Percentiles rank a stretch among this genome's conserved stretches.
These are phyloP conservation scores for Purshia tridentata DNA, from an alignment of 306 rosid genomes.

Conservation along the genomic window DNA sequence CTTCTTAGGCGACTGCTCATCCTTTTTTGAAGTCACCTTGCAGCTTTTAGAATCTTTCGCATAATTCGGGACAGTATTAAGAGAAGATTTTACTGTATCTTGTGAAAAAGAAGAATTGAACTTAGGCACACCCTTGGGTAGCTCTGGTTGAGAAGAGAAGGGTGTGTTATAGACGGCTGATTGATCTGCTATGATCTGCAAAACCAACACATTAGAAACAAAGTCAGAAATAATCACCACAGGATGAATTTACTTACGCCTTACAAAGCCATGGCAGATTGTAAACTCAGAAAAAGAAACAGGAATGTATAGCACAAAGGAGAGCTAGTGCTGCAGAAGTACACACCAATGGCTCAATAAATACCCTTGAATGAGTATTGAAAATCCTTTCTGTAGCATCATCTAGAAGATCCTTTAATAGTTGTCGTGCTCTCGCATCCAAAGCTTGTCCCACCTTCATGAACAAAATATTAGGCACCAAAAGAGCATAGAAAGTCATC, in stretches of 20 bases:
- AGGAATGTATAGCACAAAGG: neutral
- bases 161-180: slow-evolving; percentile 11
- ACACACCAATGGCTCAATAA: slow-evolving; percentile 12
- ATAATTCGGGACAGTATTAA: slow-evolving; percentile 12
- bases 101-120: slow-evolving; percentile 16
- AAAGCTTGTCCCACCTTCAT: slow-evolving; percentile 23
- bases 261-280: no score
- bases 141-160: slow-evolving; percentile 25
- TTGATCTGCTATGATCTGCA: slow-evolving; percentile 36
- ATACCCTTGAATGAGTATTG: slow-evolving; percentile 47
- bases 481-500: neutral
- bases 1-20: slow-evolving; percentile 23
- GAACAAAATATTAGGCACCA: slow-evolving; percentile 4
- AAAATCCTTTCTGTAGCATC: slow-evolving; percentile 46
- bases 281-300: neutral
- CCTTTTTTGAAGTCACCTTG: slow-evolving; percentile 11
- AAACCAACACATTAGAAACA: slow-evolving; percentile 18
- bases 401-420: slow-evolving; percentile 62
- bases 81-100: neutral
- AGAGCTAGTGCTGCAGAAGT: neutral
- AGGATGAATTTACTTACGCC: neutral
- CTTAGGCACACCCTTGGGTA: slow-evolving; percentile 13
- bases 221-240: neutral
- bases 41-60: slow-evolving; percentile 14
- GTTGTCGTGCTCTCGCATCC: slow-evolving; percentile 44